Evolutionary conservation across 495 filamentous ascomycete genomes (phyloP).

Genomic region (Xylaria nigripes): DNA sequence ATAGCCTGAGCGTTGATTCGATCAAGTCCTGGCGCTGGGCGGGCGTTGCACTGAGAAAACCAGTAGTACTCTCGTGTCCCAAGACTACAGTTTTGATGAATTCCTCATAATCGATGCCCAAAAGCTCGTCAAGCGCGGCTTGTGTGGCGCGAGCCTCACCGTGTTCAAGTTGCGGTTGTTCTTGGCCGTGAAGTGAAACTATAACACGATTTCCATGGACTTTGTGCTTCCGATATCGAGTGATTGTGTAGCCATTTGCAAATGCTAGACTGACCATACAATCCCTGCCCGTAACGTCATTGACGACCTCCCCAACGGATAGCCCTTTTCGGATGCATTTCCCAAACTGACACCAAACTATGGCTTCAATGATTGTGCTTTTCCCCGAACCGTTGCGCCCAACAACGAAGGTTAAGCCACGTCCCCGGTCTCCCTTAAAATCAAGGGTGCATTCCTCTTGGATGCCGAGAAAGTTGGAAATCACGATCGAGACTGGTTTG

Average conservation of each 20-base stretch:
- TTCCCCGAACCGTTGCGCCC: constrained; percentile 25
- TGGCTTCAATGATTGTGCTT: constrained; percentile 28
- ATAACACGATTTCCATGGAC: constrained; percentile 14
- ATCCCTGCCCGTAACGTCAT: constrained; percentile 21
- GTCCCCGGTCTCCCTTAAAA: constrained; percentile 20
- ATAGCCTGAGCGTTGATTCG: constrained; percentile 24
- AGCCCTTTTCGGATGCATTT: constrained; percentile 23
- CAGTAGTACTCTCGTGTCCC: constrained; percentile 25
- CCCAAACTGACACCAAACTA: constrained; percentile 31
- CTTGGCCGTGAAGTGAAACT: constrained; percentile 21
- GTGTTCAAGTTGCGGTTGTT: constrained; percentile 23
- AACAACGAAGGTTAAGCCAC: constrained; percentile 22
- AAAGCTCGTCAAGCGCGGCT: constrained; percentile 22
- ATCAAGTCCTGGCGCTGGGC: constrained; percentile 21
- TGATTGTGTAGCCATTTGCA: constrained; percentile 25
- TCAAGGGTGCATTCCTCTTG: constrained; percentile 24
- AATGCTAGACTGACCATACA: constrained; percentile 24
- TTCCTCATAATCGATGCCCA: constrained; percentile 27
- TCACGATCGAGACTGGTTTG: constrained; percentile 22
- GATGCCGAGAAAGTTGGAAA: constrained; percentile 29
- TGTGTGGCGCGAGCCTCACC: constrained; percentile 16
- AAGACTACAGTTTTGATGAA: constrained; percentile 26
- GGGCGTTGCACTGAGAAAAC: constrained; percentile 23
- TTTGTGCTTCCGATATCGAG: constrained; percentile 21
- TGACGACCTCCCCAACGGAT: constrained; percentile 24